phyloP scores from a whole-genome alignment of 2,329 filamentous ascomycete genomes.

The Gnomoniopsis smithogilvyi region DNA sequence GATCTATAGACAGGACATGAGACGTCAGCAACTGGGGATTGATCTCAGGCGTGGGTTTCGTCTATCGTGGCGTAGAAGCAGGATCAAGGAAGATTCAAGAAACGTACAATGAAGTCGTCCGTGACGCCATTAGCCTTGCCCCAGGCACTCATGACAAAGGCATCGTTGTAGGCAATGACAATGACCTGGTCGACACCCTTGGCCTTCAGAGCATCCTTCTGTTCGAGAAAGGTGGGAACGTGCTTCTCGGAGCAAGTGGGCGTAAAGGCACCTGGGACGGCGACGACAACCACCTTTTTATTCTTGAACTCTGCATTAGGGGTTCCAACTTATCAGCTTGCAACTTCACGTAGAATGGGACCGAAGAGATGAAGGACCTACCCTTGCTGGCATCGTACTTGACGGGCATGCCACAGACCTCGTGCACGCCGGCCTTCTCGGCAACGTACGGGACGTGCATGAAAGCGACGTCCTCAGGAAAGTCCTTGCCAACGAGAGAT shows the following conservation, averaged over 20 bases:
- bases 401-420: slow-evolving; percentile 71
- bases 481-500: slow-evolving; percentile 65
- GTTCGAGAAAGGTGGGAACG: slow-evolving; percentile 75
- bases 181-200: slow-evolving; percentile 83
- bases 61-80: background rate
- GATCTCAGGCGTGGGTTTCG: background rate
- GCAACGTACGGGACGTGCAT: slow-evolving; percentile 76
- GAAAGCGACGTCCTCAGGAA: slow-evolving; percentile 80
- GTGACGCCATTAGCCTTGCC: slow-evolving; percentile 81
- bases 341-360: background rate
- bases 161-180: slow-evolving; percentile 81
- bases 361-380: slow-evolving; percentile 25
- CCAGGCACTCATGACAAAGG: slow-evolving; percentile 86
- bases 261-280: slow-evolving; percentile 73
- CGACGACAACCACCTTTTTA: slow-evolving; percentile 55
- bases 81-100: background rate
- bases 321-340: background rate
- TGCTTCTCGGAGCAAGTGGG: slow-evolving; percentile 81
- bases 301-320: slow-evolving; percentile 45
- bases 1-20: slow-evolving; percentile 40
- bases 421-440: slow-evolving; percentile 64
- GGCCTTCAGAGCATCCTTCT: slow-evolving; percentile 65
- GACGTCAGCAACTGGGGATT: background rate
- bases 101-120: slow-evolving; percentile 58
- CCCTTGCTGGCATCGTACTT: slow-evolving; percentile 77